phyloP scores from a whole-genome alignment of 2,329 filamentous ascomycete genomes.

The Alternaria consortialis region DNA sequence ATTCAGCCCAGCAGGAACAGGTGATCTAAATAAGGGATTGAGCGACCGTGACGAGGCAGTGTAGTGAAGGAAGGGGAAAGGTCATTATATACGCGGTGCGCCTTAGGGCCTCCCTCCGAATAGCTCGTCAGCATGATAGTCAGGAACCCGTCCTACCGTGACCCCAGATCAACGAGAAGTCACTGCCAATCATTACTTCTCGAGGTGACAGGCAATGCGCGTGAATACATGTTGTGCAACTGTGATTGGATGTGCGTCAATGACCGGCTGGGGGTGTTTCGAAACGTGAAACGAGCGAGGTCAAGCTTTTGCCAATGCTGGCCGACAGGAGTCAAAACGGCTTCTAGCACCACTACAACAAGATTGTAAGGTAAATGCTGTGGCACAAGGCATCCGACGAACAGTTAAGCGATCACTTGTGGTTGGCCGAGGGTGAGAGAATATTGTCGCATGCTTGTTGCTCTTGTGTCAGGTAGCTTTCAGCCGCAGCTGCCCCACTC shows the following conservation, averaged over 20 bases:
- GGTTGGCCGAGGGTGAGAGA: not conserved
- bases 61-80: constrained; percentile 14
- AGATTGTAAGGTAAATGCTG: not conserved
- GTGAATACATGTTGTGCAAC: constrained; percentile 15
- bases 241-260: constrained; percentile 28
- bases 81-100: constrained; percentile 22
- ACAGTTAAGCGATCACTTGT: not conserved
- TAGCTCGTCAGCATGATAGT: constrained; percentile 5
- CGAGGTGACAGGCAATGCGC: constrained; percentile 10
- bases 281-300: constrained; percentile 36
- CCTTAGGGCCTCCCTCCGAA: constrained; percentile 11
- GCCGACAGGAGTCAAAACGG: constrained; percentile 3
- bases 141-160: constrained; percentile 2
- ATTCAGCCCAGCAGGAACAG: constrained; percentile 23
- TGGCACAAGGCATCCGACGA: not conserved
- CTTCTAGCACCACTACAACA: constrained; percentile 5
- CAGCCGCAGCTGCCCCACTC: constrained; percentile 1
- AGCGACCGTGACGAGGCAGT: constrained; percentile 25
- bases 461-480: not conserved
- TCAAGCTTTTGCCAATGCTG: constrained; percentile 35
- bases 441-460: not conserved
- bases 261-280: constrained; percentile 24
- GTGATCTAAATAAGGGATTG: constrained; percentile 19
- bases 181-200: constrained; percentile 23
- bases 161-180: not conserved